Base-by-base conservation (phyloP, 768 basidiomycete genomes). In the Leccinum aurantiacum region DNA sequence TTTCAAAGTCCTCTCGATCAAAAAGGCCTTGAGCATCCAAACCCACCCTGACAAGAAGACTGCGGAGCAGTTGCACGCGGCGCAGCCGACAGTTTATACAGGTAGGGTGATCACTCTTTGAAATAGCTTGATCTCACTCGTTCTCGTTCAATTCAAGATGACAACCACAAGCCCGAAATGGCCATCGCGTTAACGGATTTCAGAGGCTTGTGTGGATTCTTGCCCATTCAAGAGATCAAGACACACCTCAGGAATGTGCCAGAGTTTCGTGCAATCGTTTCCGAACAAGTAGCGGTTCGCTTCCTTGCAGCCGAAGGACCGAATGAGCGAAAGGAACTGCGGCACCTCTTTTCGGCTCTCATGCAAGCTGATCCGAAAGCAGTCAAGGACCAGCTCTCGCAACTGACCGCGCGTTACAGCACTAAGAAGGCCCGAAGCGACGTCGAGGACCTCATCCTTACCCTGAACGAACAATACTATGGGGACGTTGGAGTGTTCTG, bases 141-240 rank as follows among this genome's bases (percentile, higher is more conserved):
- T n/a, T 35, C 38, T 64, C 24, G 69, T 62, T 54, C 15, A 38
- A 19, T 35, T 41, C 41, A 62, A 92, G 97, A 99, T 73, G 84
- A 87, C 6, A 98, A 98, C 71, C 97, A 99, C 68, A 99, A 99
- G 75, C 97, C 97, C 3, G 97, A 99, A 73, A 96, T 99, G 93
- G 94, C 95, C n/a, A 82, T 99, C 38, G 97, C 97, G 0, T 75
- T 99, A 60, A 95, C 95, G 0, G 85, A 88, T 14, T 98, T 98
- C 79, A 79, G 79, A 41, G 97, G 91, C 2, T 79, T 98, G 68
- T 96, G 95, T 71, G 96, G 96, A 47, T 99, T 98, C 78, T 84
- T 89, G 17, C 96, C 96, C 5, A 83, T 94, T 2, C 68, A 79
- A 1, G 75, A 82, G 52, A 91, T 99, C 71, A 86, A 87, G 17